Conservation (phyloP, 495 filamentous ascomycete species). For the Hypomontagnella monticulosa region DNA sequence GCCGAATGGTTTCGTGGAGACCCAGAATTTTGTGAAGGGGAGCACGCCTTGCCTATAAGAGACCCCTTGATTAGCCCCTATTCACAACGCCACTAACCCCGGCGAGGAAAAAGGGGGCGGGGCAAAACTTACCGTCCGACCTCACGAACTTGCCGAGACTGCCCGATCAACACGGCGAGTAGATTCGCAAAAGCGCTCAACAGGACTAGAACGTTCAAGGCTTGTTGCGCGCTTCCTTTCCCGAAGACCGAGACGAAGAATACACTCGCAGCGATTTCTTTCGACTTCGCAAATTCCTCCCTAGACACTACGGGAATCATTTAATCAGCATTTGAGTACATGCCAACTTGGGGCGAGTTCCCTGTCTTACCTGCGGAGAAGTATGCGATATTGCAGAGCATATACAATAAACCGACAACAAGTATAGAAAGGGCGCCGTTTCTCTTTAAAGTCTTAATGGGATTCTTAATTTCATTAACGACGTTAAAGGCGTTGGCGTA, state of each 20-base stretch:
- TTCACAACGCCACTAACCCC: not conserved
- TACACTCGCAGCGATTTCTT: conserved; percentile 63
- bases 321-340: conserved; percentile 10
- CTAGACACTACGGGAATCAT: conserved; percentile 54
- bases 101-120: too few relatives aligned
- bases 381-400: conserved; percentile 70
- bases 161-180: conserved; percentile 65
- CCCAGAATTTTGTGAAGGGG: conserved; percentile 70
- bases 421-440: conserved; percentile 62
- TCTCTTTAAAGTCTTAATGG: conserved; percentile 57
- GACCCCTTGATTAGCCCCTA: not conserved
- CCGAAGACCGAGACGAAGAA: conserved; percentile 73
- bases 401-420: conserved; percentile 64
- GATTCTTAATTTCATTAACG: conserved; percentile 70
- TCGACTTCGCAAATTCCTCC: conserved; percentile 60
- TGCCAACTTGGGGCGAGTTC: not conserved
- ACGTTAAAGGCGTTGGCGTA: conserved; percentile 72
- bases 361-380: conserved; percentile 57
- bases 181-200: conserved; percentile 73
- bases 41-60: conserved; percentile 68
- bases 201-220: conserved; percentile 68
- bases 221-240: conserved; percentile 56
- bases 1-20: conserved; percentile 69
- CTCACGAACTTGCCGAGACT: conserved; percentile 68
- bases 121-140: conserved; percentile 56